These are phyloP conservation scores for Ogataea methanolica DNA, from an alignment of 805 yeast genomes.

Conservation along the genomic window DNA sequence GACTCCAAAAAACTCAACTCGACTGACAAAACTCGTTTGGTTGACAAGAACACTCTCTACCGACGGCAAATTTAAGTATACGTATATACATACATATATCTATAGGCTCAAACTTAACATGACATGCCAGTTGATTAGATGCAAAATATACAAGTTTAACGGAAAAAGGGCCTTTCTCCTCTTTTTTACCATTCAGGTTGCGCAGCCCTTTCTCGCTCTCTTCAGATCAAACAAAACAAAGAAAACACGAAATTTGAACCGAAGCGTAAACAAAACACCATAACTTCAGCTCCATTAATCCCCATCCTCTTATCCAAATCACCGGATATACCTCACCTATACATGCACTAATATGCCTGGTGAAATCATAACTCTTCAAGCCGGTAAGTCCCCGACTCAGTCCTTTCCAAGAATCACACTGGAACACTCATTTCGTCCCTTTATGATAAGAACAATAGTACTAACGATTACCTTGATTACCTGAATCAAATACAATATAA, in stretches of 20 bases:
- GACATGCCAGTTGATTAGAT: not conserved
- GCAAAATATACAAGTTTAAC: not conserved
- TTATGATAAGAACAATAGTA: not conserved
- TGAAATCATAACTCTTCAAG: slow-evolving; percentile 67
- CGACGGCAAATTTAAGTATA: too few relatives aligned
- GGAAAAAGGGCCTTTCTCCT: not conserved
- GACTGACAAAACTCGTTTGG: too few relatives aligned
- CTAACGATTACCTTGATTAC: slow-evolving; percentile 8
- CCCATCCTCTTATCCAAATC: too few relatives aligned
- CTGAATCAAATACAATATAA: too few relatives aligned
- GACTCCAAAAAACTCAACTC: too few relatives aligned
- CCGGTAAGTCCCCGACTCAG: slow-evolving; percentile 32
- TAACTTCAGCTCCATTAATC: too few relatives aligned
- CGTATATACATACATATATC: too few relatives aligned
- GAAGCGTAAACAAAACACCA: too few relatives aligned
- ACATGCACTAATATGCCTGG: slow-evolving; percentile 38
- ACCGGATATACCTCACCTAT: too few relatives aligned
- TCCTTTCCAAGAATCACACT: not conserved
- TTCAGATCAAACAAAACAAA: not conserved
- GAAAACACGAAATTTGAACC: not conserved
- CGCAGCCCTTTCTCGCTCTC: not conserved
- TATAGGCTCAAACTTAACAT: too few relatives aligned
- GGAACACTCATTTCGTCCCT: not conserved
- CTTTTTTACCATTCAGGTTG: too few relatives aligned
- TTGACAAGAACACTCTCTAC: too few relatives aligned